Evolutionary conservation across 2,329 filamentous ascomycete genomes (phyloP), one percentile per base, ranked within the genome.

Genomic region (Zymoseptoria ardabiliae): DNA sequence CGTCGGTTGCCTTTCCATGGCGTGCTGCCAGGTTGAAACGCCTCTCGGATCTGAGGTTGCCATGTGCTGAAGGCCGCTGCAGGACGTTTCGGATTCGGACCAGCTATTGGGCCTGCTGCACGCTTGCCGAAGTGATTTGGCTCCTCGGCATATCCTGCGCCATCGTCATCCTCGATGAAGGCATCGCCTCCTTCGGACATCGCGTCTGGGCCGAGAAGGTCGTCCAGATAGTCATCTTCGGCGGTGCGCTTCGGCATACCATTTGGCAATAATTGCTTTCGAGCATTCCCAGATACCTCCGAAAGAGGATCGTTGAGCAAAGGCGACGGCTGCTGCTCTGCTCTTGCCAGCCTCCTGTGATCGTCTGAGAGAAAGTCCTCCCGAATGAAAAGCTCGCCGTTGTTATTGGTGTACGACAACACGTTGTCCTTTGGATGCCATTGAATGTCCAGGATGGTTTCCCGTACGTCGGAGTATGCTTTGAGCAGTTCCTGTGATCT

Each of bases 101-200:
- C 78, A 60, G 78, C 75, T 1, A 64, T 41, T 67, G 55, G 41
- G 13, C 58, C 58, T 52, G 68, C 73, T 20, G 79, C 76, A 53
- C 87, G 81, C 70, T 90, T 90, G 4, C 86, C 84, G 61, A 79
- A 85, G 67, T 74, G 75, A 63, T 86, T 89, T 19, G 86, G 77
- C 8, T 79, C 84, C 49, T 87, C 77, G 1, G 86, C 83, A 74
- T 97, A 97, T 50, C 93, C 94, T 35, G 91, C 93, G 10, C 92
- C 92, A 70, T 99, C 94, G 64, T 99, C 94, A 68, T 99, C 94
- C 4, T 91, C 86, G 1, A 99, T 90, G 72, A 97, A 99, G 63
- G 91, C 90, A 50, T 91, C 89, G 64, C 83, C 83, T 21, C 81
- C 82, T 50, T 82, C 81, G 11, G 77, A 77, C 78, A 76, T 86